A percentile compares a stretch with the other conserved stretches of the same genome.
Conservation (phyloP, 2,329 filamentous ascomycete genomes). For the Cyphellophora europaea region DNA sequence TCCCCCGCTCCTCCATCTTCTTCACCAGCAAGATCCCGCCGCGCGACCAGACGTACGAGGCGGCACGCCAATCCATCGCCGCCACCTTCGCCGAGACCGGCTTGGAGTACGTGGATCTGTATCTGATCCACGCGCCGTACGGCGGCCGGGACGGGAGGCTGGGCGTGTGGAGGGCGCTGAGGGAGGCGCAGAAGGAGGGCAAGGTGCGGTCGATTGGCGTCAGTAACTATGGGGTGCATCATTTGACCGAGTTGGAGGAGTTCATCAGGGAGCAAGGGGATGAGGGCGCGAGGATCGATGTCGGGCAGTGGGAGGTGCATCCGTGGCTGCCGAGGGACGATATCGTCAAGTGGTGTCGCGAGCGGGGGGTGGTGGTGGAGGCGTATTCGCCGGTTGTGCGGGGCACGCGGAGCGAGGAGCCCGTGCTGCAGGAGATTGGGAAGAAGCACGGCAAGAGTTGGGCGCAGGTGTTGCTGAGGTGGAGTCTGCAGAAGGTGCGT, state of each 20-base stretch:
- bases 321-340: constrained; percentile 77
- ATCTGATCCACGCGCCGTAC: constrained; percentile 44
- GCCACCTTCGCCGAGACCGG: constrained; percentile 16
- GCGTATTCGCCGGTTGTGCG: constrained; percentile 40
- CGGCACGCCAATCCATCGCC: constrained; percentile 39
- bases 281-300: constrained; percentile 62
- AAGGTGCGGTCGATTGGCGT: constrained; percentile 46
- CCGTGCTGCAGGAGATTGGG: constrained; percentile 39
- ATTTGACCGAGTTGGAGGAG: constrained; percentile 44
- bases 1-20: constrained; percentile 49
- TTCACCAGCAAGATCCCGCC: constrained; percentile 54
- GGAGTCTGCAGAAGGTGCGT: constrained; percentile 55
- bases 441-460: constrained; percentile 50
- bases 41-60: constrained; percentile 49
- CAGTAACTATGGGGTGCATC: constrained; percentile 46
- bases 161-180: constrained; percentile 45
- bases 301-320: constrained; percentile 85
- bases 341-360: constrained; percentile 66
- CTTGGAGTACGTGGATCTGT: constrained; percentile 27
- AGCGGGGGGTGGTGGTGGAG: constrained; percentile 54
- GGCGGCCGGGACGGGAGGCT: constrained; percentile 39
- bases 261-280: constrained; percentile 53
- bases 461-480: constrained; percentile 50
- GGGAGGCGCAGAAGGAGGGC: constrained; percentile 42
- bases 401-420: constrained; percentile 41